A percentile compares a stretch with the other conserved stretches of the same genome.
phyloP scores from a whole-genome alignment of 2,329 filamentous ascomycete genomes.

The Cladophialophora psammophila region DNA sequence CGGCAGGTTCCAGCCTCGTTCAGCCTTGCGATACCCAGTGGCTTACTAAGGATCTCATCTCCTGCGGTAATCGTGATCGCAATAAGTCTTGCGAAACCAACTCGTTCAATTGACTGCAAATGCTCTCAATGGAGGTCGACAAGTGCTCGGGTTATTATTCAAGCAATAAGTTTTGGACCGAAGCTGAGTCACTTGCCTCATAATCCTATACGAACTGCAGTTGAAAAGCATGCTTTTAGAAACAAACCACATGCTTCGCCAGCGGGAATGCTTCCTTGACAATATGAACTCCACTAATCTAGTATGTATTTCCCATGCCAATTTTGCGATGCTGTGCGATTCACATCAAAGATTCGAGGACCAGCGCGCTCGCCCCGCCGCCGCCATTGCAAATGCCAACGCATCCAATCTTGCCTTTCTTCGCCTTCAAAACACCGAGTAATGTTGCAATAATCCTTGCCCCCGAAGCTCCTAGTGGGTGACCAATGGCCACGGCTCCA shows the following conservation, averaged over 20 bases:
- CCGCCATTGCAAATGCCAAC: slow-evolving; percentile 98
- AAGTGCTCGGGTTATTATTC: neutral
- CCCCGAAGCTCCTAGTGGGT: slow-evolving; percentile 91
- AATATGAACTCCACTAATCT: neutral
- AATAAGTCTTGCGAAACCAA: neutral
- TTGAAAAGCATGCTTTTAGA: slow-evolving; percentile 2
- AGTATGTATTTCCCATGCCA: neutral
- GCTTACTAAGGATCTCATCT: slow-evolving; percentile 6
- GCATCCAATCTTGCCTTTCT: slow-evolving; percentile 90
- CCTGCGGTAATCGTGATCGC: neutral
- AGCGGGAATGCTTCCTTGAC: neutral
- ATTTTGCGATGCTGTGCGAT: neutral
- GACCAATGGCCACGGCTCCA: slow-evolving; percentile 92
- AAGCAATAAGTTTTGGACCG: neutral
- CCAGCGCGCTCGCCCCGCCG: slow-evolving; percentile 90
- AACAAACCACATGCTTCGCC: neutral
- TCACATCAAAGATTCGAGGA: slow-evolving; percentile 72
- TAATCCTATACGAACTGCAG: neutral
- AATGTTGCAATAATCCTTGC: slow-evolving; percentile 92
- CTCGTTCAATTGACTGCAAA: neutral
- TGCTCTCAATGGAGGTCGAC: neutral
- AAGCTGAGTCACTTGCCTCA: neutral
- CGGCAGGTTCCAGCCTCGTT: slow-evolving; percentile 4
- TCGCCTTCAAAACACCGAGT: slow-evolving; percentile 85
- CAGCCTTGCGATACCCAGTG: neutral